These are phyloP conservation scores for Pythium coloratum DNA, from an alignment of 352 stramenopile species.

Conservation along the genomic window DNA sequence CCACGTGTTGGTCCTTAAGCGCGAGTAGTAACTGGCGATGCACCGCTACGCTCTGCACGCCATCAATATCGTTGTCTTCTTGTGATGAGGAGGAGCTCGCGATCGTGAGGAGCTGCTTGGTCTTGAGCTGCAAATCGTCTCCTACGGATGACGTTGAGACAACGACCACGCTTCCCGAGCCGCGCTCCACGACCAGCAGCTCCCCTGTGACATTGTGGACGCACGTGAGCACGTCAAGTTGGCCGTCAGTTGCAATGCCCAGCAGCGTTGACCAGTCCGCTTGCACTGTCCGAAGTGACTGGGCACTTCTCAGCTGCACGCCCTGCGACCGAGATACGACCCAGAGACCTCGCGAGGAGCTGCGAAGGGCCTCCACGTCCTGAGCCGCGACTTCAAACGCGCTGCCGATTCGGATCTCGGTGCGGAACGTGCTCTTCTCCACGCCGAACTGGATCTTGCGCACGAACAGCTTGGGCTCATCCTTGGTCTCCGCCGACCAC, in stretches of 20 bases:
- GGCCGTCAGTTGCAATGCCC: neutral
- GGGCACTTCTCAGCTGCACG: slow-evolving; percentile 61
- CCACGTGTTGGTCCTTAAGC: slow-evolving; percentile 22
- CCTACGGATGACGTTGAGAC: slow-evolving; percentile 24
- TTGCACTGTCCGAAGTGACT: slow-evolving; percentile 39
- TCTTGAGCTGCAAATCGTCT: slow-evolving; percentile 1
- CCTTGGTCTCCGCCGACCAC: slow-evolving; percentile 70
- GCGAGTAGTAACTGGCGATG: slow-evolving; percentile 52
- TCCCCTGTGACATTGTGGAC: slow-evolving; percentile 80
- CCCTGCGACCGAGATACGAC: slow-evolving; percentile 49
- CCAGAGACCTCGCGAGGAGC: slow-evolving; percentile 74
- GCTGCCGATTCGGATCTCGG: slow-evolving; percentile 71
- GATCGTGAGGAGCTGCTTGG: slow-evolving; percentile 12
- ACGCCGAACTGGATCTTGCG: slow-evolving; percentile 74
- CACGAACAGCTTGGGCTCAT: slow-evolving; percentile 62
- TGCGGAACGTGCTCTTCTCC: slow-evolving; percentile 69
- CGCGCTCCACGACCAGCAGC: slow-evolving; percentile 49
- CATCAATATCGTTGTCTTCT: neutral
- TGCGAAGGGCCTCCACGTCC: slow-evolving; percentile 32
- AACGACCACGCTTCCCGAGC: slow-evolving; percentile 40
- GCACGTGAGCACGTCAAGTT: slow-evolving; percentile 33
- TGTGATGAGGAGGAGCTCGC: neutral
- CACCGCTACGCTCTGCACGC: slow-evolving; percentile 26
- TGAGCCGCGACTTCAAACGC: slow-evolving; percentile 37
- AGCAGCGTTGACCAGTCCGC: slow-evolving; percentile 41